phyloP scores from a whole-genome alignment of 2,329 filamentous ascomycete species.

The Aspergillus sp. region DNA sequence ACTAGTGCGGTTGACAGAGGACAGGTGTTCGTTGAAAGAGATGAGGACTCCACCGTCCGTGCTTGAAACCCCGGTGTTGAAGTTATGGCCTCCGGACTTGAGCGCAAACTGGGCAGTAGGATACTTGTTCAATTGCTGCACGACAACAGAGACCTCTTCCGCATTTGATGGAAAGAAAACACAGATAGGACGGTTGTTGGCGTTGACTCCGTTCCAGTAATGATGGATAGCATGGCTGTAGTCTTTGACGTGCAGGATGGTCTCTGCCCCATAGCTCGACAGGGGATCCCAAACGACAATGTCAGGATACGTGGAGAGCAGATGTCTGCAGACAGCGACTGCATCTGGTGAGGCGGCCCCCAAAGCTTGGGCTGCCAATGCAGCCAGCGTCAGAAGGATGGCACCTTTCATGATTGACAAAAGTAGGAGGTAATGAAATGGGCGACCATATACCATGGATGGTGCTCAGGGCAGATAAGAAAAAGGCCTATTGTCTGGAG shows the following conservation, averaged over 20 bases:
- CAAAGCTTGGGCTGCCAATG: neutral
- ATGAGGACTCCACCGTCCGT: conserved; percentile 7
- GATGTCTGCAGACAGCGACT: neutral
- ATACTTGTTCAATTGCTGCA: conserved; percentile 8
- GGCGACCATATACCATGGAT: neutral
- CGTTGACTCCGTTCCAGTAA: conserved; percentile 13
- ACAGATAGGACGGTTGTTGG: conserved; percentile 8
- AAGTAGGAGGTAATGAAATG: neutral
- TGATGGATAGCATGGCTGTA: neutral
- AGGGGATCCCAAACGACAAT: neutral
- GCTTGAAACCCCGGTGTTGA: conserved; percentile 10
- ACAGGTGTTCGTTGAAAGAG: conserved; percentile 11
- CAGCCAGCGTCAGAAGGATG: neutral
- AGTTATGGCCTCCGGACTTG: conserved; percentile 11
- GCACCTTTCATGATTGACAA: neutral
- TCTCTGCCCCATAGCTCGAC: neutral
- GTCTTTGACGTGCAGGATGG: neutral
- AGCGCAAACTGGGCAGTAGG: conserved; percentile 4
- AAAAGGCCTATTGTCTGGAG: too few species aligned
- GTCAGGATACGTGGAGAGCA: neutral
- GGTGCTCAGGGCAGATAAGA: too few species aligned
- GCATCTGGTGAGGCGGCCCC: neutral
- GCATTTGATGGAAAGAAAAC: conserved; percentile 12
- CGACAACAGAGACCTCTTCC: conserved; percentile 6
- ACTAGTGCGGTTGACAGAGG: conserved; percentile 3